Evolutionary conservation across 371 early-diverging fungal genomes (phyloP).

Genomic region (Rhizopus sp.): DNA sequence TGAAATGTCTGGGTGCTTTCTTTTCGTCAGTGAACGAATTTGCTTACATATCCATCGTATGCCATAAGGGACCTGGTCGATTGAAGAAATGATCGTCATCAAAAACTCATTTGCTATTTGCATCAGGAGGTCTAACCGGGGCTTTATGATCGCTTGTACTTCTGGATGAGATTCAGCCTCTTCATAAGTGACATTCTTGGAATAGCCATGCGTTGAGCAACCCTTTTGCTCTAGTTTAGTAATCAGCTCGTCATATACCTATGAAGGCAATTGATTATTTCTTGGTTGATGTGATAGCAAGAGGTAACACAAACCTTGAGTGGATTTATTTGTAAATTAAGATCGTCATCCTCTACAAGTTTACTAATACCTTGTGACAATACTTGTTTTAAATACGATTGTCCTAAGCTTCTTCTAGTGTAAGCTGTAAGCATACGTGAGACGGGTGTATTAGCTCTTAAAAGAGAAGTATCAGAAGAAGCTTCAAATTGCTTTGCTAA

Average conservation of each 20-base stretch:
- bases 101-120: constrained; percentile 82
- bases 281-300: too few species aligned
- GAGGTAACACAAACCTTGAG: constrained; percentile 50
- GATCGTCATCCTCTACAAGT: constrained; percentile 51
- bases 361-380: constrained; percentile 81
- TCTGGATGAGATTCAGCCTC: constrained; percentile 67
- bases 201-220: too few species aligned
- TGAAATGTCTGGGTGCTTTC: constrained; percentile 86
- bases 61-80: constrained; percentile 88
- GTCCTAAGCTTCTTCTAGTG: constrained; percentile 92
- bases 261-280: too few species aligned
- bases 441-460: constrained; percentile 94
- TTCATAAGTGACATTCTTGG: constrained; percentile 69
- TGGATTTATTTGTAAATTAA: constrained; percentile 89
- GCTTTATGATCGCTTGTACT: constrained; percentile 76
- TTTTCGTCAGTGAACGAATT: constrained; percentile 83
- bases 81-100: constrained; percentile 74
- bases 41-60: constrained; percentile 98
- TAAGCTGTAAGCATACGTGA: constrained; percentile 97
- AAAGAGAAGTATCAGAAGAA: constrained; percentile 79
- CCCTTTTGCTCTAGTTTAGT: too few species aligned
- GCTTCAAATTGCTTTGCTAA: constrained; percentile 89
- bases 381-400: constrained; percentile 88
- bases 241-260: too few species aligned
- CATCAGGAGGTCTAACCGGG: constrained; percentile 73